Evolutionary conservation across 495 filamentous ascomycete species (phyloP), one percentile per base, ranked within the genome.

Genomic region (Penicillium subrubescens): DNA sequence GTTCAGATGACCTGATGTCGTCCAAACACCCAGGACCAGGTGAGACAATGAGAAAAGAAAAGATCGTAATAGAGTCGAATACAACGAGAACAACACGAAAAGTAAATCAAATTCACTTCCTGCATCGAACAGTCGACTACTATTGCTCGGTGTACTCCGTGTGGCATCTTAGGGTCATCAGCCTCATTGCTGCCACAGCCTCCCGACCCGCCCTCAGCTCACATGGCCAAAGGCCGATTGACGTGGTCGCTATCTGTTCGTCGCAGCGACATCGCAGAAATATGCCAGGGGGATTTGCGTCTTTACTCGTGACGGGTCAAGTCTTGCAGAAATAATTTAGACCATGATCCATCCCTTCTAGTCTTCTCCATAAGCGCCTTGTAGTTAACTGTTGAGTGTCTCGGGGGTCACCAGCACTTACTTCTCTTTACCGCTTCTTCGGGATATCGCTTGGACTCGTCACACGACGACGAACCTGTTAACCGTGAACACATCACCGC

Each of bases 241-340:
- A 70, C 71, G 71, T 71, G 71, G 69, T 69, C 56, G 43, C 53
- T 15, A 60, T 66, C 57, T 34, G 64, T 71, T 69, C 63, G 70
- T 57, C 23, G 59, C 39, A 34, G 43, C 19, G 21, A 17, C 48
- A 25, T 63, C 56, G 35, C 25, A 39, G 31, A 37, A 10, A 39
- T 48, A 31, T 8, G 14, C 29, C 44, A 25, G 31, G 53, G 52
- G 29, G 25, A 23, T 46, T 37, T 54, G 15, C 37, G 39, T 19
- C 46, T 8, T 55, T 64, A 31, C 64, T 66, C 57, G 67, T 72
- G 67, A 72, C 29, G 39, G 39, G 12, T 33, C 2, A 27, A 51
- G 25, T 34, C 15, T 43, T 59, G n/a, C 50, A 31, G 27, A 31
- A 31, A 25, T 48, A 37, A 33, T 27, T 1, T 34, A 50, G 19